Evolutionary conservation across 148 eudicot genomes (phyloP), one percentile per base, ranked within the genome.

Genomic region (Diospyros lotus): DNA sequence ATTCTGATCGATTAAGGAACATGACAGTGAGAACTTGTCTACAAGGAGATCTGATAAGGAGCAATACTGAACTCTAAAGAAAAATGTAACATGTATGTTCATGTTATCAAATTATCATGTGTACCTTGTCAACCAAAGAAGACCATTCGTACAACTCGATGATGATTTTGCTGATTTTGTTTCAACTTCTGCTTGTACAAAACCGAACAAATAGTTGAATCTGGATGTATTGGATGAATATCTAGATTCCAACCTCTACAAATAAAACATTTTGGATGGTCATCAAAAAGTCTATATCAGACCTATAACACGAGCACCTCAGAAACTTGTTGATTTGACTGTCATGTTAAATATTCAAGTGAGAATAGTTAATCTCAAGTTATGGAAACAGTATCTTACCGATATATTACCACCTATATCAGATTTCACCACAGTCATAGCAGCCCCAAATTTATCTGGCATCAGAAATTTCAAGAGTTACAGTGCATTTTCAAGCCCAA

Each of bases 101-200:
- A 48, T 48, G 52, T 48, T 48, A 8, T 48, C 4, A 28, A 28
- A 28, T 28, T 28, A 28, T 28, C 52, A 8, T 4, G 8, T 8
- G 53, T 68, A 94, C 98, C 98, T 90, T 59, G 96, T 92, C 77
- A 95, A 76, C 98, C 98, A 94, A 61, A 95, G 96, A 72, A 95
- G 90, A 68, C 94, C 98, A 74, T 92, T 93, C 18, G 96, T 92
- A 56, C 97, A 92, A 74, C 98, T 95, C 45, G 96, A 89, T 76
- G 97, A 95, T 76, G 92, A 87, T 80, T 93, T 95, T 38, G 96
- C 89, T 46, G 90, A 86, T 80, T 88, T 87, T 66, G 87, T 88
- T 86, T 95, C 97, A 53, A 95, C 94, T 84, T 95, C 98, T 58
- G 83, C 85, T 76, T 95, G 89, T 74, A 95, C 91, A 75, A 92